Base-by-base conservation (phyloP, 306 rosid species). In the Glycine tomentella region DNA sequence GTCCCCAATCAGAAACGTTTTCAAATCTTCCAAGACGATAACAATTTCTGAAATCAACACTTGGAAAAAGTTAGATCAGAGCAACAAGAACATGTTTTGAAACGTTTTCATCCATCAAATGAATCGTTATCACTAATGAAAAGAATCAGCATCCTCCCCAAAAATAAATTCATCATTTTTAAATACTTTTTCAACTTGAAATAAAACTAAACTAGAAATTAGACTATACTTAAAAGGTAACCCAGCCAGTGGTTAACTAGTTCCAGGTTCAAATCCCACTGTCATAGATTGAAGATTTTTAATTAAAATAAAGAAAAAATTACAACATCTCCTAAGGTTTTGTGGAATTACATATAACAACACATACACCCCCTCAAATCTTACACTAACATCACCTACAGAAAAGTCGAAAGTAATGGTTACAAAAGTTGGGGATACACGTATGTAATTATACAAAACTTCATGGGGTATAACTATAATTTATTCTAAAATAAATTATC, bases 241-340 rank as follows among this genome's bases (percentile, higher is more conserved):
- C 20, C 69, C 14, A 77, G 65, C 55, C n/a, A 8, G 15, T 45
- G 33, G 46, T 44, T 44, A 63, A 16, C 44, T 40, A 71, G 7
- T 77, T 69, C 80, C 38, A 52, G 4, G 55, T 55, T 55, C 82
- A 52, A 55, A 70, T 69, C 77, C 50, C 68, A 66, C 57, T 0
- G 50, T 50, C n/a, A 72, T 13, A 31, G 20, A 74, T 31, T 16
- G 7, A 52, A 44, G 15, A 33, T 9, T 64, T 66, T 58, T 6
- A 14, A 75, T 10, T 68, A 45, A 68, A 68, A 25, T 25, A 25
- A 25, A 25, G 31, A 25, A 2, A 25, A 25, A 25, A 25, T 25
- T 25, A 25, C 31, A 25, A 2, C 31, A 25, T 25, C 31, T 25
- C 31, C 31, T 25, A 25, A 25, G 31, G 31, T 25, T 25, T 25